Conservation (phyloP, 2,329 filamentous ascomycete species). For the Passalora sequoiae region DNA sequence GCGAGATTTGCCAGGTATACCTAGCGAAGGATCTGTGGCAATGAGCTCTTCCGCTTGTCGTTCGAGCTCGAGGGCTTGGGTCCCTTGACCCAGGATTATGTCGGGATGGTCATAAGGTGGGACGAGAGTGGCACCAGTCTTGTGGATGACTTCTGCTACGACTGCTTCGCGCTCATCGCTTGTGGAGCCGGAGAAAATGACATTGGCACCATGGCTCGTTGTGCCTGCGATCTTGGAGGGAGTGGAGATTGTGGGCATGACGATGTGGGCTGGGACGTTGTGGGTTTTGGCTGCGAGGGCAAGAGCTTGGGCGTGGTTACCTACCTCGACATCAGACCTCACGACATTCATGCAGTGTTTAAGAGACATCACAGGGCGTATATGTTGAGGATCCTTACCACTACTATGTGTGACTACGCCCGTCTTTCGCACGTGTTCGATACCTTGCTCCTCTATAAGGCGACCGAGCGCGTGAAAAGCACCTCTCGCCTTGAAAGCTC, state of each 20-base stretch:
- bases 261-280: conserved; percentile 73
- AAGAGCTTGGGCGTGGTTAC: conserved; percentile 92
- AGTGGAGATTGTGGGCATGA: conserved; percentile 84
- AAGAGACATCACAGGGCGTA: conserved; percentile 3
- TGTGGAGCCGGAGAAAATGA: conserved; percentile 80
- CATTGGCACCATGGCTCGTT: conserved; percentile 65
- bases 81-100: conserved; percentile 92
- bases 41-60: conserved; percentile 61
- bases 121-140: conserved; percentile 72
- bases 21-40: conserved; percentile 27
- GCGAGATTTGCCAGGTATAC: conserved; percentile 21
- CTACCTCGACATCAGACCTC: conserved; percentile 42
- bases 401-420: conserved; percentile 89
- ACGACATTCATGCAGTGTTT: too few relatives aligned
- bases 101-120: conserved; percentile 91
- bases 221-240: conserved; percentile 86
- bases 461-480: conserved; percentile 80
- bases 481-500: conserved; percentile 87
- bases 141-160: conserved; percentile 60
- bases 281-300: conserved; percentile 73
- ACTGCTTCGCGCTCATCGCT: conserved; percentile 74
- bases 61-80: conserved; percentile 75
- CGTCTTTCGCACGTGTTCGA: conserved; percentile 53
- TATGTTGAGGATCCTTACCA: too few relatives aligned
- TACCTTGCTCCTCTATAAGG: conserved; percentile 57